Evolutionary conservation across 345 rosid genomes (phyloP), one percentile per base, ranked within the genome.

Genomic region (Anacardium occidentale): DNA sequence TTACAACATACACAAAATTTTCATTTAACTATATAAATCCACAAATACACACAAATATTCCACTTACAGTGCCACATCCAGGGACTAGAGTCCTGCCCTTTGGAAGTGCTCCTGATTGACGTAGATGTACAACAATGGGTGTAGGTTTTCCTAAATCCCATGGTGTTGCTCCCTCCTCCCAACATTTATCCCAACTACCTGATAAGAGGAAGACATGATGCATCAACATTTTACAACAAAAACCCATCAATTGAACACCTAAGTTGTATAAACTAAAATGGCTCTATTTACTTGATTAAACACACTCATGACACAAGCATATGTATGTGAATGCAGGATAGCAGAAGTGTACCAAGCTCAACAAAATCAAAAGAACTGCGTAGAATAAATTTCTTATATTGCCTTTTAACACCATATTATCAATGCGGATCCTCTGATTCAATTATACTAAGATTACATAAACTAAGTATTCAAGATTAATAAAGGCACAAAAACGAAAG

Each of bases 61-160:
- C 63, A 83, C 86, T 81, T 88, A 93, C 94, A 17, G 81, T 76
- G 62, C 98, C 98, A 80, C 98, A 93, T 68, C 94, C 98, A 74
- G 98, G 94, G 65, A 93, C 85, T 32, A 90, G 77, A 82, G 87
- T 90, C 68, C 85, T 83, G 77, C 98, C 98, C 48, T 78, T 85
- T 53, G 98, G 97, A 58, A 93, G 92, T 45, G 85, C 75, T 54
- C 81, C 88, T 22, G 85, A 78, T 45, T 72, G 85, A 53, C 58
- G 79, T 61, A 93, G 95, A 75, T 90, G 88, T 20, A 72, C 64
- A 68, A 90, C 57, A 66, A 90, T 64, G 22, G 97, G 92, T 20
- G 96, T 85, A 48, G 97, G 82, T 83, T 40, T 59, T 58, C 97
- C 96, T 69, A 94, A 80, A 83, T 91, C 96, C 97, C 97, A 91